phyloP scores from a whole-genome alignment of 1,139 yeast genomes.

The Fermentozyma sake region DNA sequence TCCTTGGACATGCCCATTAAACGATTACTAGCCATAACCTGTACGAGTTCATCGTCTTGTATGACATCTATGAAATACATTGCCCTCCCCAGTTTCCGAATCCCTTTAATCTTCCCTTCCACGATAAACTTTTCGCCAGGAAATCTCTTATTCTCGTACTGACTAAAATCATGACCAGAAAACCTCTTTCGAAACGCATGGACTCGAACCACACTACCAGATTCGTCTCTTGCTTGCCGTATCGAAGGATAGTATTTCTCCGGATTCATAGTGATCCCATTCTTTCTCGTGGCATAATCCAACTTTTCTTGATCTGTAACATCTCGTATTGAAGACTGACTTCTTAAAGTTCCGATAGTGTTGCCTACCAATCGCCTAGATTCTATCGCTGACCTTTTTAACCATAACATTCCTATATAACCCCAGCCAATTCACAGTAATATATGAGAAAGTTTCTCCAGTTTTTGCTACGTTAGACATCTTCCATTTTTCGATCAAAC shows the following conservation, averaged over 20 bases:
- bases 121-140: slow-evolving; percentile 13
- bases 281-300: slow-evolving; percentile 8
- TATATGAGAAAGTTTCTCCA: no score
- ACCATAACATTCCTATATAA: no score
- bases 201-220: slow-evolving; percentile 10
- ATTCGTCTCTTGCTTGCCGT: slow-evolving; percentile 5
- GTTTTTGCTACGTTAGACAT: no score
- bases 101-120: slow-evolving; percentile 55
- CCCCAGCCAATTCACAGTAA: no score
- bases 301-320: slow-evolving; percentile 6
- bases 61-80: slow-evolving; percentile 62
- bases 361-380: no score
- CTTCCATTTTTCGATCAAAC: no score
- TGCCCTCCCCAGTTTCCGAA: slow-evolving; percentile 63
- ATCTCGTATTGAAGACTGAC: no score
- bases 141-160: slow-evolving; percentile 11
- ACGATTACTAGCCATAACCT: slow-evolving; percentile 56
- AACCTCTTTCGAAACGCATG: slow-evolving; percentile 17
- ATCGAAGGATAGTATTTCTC: slow-evolving; percentile 17
- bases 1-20: slow-evolving; percentile 37
- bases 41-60: slow-evolving; percentile 56
- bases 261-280: slow-evolving; percentile 5
- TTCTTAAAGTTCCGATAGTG: no score
- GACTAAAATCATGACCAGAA: slow-evolving; percentile 15
- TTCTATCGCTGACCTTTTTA: no score